Percentiles rank a stretch among this genome's conserved stretches.
Evolutionary conservation across 441 rosid species (phyloP).

Genomic region (Jatropha podagrica): DNA sequence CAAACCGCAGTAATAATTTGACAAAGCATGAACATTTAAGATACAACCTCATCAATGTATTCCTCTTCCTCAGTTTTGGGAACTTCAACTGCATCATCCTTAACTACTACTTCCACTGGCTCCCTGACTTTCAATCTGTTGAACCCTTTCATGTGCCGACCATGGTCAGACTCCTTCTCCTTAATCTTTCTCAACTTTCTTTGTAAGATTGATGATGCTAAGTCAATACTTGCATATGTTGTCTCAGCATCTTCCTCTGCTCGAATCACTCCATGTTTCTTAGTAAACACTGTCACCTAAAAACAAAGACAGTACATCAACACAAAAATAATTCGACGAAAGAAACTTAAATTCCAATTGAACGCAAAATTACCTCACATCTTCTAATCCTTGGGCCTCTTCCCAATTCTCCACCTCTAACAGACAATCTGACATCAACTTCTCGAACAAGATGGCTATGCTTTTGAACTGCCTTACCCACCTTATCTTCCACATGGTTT

Average conservation of each 20-base stretch:
- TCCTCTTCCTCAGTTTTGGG: constrained; percentile 39
- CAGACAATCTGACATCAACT: constrained; percentile 86
- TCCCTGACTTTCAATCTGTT: constrained; percentile 62
- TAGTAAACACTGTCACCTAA: constrained; percentile 83
- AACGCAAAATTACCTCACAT: constrained; percentile 63
- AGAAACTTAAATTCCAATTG: background rate
- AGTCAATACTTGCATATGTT: constrained; percentile 66
- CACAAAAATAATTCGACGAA: background rate
- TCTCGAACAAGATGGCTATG: constrained; percentile 83
- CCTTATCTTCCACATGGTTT: constrained; percentile 78
- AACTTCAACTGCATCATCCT: constrained; percentile 36
- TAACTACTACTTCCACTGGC: constrained; percentile 38
- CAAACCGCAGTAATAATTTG: background rate
- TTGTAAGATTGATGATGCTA: constrained; percentile 72
- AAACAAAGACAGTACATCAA: background rate
- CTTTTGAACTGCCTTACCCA: constrained; percentile 84
- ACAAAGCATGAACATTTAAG: constrained; percentile 7
- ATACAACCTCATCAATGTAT: constrained; percentile 55
- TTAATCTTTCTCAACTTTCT: constrained; percentile 93
- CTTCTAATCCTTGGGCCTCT: constrained; percentile 83
- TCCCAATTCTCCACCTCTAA: constrained; percentile 89
- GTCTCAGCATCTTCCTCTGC: constrained; percentile 94
- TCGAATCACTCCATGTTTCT: constrained; percentile 91
- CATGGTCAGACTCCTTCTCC: constrained; percentile 92
- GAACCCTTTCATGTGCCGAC: constrained; percentile 86